A percentile compares a stretch with the other conserved stretches of the same genome.
These are phyloP conservation scores for Thinopyrum obtusiflorum DNA, from an alignment of 202 grass and related monocot genomes.

Conservation along the genomic window DNA sequence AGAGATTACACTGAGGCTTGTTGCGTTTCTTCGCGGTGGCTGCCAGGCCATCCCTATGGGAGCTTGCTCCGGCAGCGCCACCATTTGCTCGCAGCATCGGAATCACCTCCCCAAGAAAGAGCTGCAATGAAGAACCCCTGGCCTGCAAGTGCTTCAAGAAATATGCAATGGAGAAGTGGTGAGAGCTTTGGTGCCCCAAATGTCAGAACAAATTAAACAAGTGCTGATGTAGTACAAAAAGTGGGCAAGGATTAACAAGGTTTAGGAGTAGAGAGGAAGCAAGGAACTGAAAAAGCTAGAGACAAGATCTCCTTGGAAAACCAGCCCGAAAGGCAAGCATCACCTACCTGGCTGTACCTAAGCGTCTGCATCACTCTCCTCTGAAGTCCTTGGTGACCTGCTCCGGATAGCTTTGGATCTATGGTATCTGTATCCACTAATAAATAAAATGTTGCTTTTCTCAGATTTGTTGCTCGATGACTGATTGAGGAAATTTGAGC, in stretches of 20 bases:
- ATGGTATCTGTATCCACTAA: too few relatives aligned
- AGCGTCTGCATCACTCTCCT: constrained; percentile 14
- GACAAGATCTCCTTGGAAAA: constrained; percentile 24
- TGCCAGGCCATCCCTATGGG: not conserved
- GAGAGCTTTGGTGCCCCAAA: not conserved
- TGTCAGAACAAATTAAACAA: not conserved
- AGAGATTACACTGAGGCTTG: constrained; percentile 55
- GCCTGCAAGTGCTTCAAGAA: constrained; percentile 9
- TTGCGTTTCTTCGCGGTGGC: constrained; percentile 28
- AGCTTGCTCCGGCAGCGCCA: constrained; percentile 14
- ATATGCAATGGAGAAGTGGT: constrained; percentile 14
- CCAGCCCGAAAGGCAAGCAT: constrained; percentile 48
- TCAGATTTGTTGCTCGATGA: too few relatives aligned
- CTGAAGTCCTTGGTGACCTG: too few relatives aligned
- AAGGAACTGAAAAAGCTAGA: constrained; percentile 37
- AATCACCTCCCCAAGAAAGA: not conserved
- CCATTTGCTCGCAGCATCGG: not conserved
- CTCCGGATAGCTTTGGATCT: too few relatives aligned
- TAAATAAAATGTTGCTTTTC: too few relatives aligned
- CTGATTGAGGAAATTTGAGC: too few relatives aligned
- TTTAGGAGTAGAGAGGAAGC: constrained; percentile 47
- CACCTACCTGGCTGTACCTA: constrained; percentile 44
- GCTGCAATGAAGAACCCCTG: not conserved
- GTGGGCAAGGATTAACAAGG: constrained; percentile 21
- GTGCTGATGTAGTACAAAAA: not conserved